These are phyloP conservation scores for Pleurotus platypus DNA, from an alignment of 768 basidiomycete genomes.

Conservation along the genomic window DNA sequence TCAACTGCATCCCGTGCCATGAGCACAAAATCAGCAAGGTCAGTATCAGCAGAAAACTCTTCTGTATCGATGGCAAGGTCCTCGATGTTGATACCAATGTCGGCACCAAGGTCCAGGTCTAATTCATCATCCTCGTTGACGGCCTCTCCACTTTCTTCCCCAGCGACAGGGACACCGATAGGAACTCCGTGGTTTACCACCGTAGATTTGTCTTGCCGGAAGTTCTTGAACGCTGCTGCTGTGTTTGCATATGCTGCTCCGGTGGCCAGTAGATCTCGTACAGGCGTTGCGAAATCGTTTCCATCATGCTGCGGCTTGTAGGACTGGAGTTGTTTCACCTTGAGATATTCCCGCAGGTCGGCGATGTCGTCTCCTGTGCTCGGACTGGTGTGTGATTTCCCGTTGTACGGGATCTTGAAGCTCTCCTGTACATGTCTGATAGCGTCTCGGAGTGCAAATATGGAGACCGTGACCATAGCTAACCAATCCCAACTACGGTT, in stretches of 20 bases:
- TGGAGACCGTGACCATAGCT: constrained; percentile 10
- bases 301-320: constrained; percentile 6
- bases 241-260: constrained; percentile 14
- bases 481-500: constrained; percentile 13
- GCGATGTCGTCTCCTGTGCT: not conserved
- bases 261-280: constrained; percentile 11
- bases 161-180: not conserved
- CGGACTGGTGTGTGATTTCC: not conserved
- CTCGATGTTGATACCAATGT: not conserved
- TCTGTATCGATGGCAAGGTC: not conserved
- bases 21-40: not conserved
- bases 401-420: constrained; percentile 3
- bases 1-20: not conserved
- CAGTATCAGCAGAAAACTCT: not conserved
- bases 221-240: constrained; percentile 10
- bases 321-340: constrained; percentile 9
- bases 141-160: not conserved
- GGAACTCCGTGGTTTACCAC: not conserved
- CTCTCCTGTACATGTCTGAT: constrained; percentile 1
- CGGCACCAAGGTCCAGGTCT: not conserved
- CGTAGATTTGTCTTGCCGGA: constrained; percentile 9
- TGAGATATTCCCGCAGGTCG: constrained; percentile 9
- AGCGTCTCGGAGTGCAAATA: constrained; percentile 10
- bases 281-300: constrained; percentile 6
- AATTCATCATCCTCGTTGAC: not conserved